Evolutionary conservation across 2,329 filamentous ascomycete species (phyloP).

Genomic region (Epichloe elymi): DNA sequence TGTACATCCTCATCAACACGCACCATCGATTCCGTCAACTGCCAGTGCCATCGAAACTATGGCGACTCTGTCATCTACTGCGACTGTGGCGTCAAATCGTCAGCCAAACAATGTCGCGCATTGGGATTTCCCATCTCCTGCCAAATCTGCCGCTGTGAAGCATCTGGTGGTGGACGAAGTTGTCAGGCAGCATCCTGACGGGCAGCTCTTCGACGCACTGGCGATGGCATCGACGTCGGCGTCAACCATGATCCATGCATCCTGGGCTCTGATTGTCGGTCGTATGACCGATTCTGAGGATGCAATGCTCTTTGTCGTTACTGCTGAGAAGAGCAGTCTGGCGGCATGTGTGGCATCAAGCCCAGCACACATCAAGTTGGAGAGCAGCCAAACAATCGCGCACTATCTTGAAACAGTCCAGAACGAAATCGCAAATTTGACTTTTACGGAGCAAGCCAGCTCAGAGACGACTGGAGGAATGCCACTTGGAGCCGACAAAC

Average conservation of each 20-base stretch:
- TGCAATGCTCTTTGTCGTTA: not conserved
- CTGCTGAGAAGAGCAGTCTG: not conserved
- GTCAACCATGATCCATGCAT: not conserved
- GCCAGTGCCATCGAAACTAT: not conserved
- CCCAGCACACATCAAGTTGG: not conserved
- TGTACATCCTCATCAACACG: not conserved
- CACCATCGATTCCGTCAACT: not conserved
- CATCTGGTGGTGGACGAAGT: not conserved
- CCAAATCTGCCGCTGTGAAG: not conserved
- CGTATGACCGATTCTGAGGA: not conserved
- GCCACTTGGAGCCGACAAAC: not conserved
- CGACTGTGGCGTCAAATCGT: not conserved
- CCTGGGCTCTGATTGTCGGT: not conserved
- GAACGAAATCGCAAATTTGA: not conserved
- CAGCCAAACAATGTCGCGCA: not conserved
- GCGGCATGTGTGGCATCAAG: not conserved
- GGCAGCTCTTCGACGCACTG: not conserved
- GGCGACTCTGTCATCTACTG: not conserved
- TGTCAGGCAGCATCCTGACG: not conserved
- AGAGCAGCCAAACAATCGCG: not conserved
- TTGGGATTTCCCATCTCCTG: not conserved
- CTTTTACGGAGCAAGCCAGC: not conserved
- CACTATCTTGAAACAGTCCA: not conserved
- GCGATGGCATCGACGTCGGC: not conserved
- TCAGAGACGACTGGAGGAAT: not conserved